Evolutionary conservation across 805 yeast genomes (phyloP).

Genomic region (Brettanomyces custersianus): DNA sequence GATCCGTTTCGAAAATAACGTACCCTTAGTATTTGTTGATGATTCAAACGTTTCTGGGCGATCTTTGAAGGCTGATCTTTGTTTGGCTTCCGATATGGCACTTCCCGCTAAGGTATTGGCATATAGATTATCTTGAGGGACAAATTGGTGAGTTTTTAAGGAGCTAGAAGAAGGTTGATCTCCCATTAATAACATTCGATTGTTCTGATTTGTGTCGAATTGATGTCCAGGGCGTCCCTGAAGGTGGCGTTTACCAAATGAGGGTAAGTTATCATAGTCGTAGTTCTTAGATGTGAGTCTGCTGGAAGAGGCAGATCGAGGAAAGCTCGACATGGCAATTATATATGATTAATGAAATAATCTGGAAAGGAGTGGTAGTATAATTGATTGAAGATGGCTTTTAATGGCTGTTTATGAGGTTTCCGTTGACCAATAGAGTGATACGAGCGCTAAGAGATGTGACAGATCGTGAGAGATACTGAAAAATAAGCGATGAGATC

Average conservation of each 20-base stretch:
- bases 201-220: neutral
- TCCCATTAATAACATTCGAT: neutral
- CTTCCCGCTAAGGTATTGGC: neutral
- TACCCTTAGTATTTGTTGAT: neutral
- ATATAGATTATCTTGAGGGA: neutral
- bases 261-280: slow-evolving; percentile 1
- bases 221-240: no score
- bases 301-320: neutral
- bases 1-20: slow-evolving; percentile 2
- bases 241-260: neutral
- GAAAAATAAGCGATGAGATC: no score
- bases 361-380: no score
- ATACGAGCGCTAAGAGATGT: no score
- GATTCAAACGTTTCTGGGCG: neutral
- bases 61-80: neutral
- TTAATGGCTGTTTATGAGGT: no score
- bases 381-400: no score
- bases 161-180: neutral
- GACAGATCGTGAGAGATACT: no score
- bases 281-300: slow-evolving; percentile 1
- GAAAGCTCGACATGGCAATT: no score
- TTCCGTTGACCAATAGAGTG: no score
- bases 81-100: slow-evolving; percentile 1
- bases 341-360: no score
- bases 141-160: neutral